These are phyloP conservation scores for Bondarzewia mesenterica DNA, from an alignment of 1,284 basidiomycete species.

Conservation along the genomic window DNA sequence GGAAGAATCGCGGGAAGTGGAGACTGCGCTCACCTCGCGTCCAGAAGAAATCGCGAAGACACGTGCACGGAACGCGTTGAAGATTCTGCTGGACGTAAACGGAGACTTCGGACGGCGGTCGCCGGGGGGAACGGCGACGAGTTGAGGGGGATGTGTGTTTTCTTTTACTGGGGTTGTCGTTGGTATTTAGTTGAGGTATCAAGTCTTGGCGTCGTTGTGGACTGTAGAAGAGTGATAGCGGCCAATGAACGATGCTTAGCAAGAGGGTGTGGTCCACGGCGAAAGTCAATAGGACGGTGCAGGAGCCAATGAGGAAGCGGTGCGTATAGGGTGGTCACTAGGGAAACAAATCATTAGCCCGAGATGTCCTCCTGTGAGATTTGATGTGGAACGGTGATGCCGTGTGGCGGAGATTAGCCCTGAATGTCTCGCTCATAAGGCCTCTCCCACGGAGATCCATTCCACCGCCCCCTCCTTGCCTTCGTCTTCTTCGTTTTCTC, in stretches of 20 bases:
- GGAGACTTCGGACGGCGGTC: conserved; percentile 67
- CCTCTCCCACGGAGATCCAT: not conserved
- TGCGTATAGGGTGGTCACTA: conserved; percentile 18
- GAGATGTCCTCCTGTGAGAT: conserved; percentile 26
- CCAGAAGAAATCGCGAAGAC: conserved; percentile 82
- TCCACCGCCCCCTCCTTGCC: conserved; percentile 25
- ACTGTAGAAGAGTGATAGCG: not conserved
- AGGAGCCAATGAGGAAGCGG: not conserved
- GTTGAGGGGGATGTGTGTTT: not conserved
- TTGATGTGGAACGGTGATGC: conserved; percentile 24
- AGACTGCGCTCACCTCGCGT: conserved; percentile 63
- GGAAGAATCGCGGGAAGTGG: conserved; percentile 51
- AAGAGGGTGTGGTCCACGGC: too few relatives aligned
- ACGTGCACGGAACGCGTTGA: conserved; percentile 89
- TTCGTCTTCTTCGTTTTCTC: conserved; percentile 28
- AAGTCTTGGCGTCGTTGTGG: not conserved
- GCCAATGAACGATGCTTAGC: not conserved
- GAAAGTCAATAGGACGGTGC: too few relatives aligned
- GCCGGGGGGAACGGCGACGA: not conserved
- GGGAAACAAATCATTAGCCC: conserved; percentile 27
- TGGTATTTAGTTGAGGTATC: not conserved
- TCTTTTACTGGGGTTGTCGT: not conserved
- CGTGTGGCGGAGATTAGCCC: conserved; percentile 12
- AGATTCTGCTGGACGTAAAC: conserved; percentile 78
- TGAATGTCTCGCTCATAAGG: conserved; percentile 6